Conservation (phyloP, 192 early-diverging fungal genomes). For the Coemansia sp. region DNA sequence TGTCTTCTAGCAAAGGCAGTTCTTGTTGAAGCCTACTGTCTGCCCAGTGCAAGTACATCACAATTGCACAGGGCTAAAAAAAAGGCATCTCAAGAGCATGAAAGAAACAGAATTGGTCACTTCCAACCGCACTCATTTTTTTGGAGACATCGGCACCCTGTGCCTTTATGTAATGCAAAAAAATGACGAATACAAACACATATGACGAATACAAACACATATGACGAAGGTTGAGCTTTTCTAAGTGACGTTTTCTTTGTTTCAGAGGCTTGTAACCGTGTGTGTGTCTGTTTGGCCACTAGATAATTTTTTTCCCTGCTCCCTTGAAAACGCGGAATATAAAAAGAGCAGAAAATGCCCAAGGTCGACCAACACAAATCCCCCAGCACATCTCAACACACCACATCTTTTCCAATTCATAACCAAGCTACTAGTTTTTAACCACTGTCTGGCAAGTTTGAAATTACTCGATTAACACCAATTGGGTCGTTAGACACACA, state of each 20-base stretch:
- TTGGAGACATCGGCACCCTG: too few species aligned
- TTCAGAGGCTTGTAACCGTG: background rate
- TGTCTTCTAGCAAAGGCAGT: too few species aligned
- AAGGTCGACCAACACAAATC: background rate
- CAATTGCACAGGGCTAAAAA: too few species aligned
- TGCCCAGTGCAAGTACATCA: too few species aligned
- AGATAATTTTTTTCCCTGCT: background rate
- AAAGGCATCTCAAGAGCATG: too few species aligned
- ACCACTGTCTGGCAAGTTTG: too few species aligned
- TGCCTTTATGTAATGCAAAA: background rate
- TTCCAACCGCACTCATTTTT: too few species aligned
- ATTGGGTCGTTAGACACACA: too few species aligned
- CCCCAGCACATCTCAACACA: background rate
- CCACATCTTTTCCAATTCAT: background rate
- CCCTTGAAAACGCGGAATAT: background rate
- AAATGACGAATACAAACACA: background rate
- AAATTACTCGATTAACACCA: too few species aligned
- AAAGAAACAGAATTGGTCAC: too few species aligned
- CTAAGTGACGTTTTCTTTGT: background rate
- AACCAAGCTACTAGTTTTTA: background rate
- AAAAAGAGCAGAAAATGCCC: background rate
- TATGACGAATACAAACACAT: background rate
- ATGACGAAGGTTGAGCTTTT: background rate
- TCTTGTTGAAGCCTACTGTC: too few species aligned
- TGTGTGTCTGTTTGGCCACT: background rate